A percentile compares a stretch with the other conserved stretches of the same genome.
Evolutionary conservation across 768 basidiomycete species (phyloP).

Genomic region (Lyophyllum semitale): DNA sequence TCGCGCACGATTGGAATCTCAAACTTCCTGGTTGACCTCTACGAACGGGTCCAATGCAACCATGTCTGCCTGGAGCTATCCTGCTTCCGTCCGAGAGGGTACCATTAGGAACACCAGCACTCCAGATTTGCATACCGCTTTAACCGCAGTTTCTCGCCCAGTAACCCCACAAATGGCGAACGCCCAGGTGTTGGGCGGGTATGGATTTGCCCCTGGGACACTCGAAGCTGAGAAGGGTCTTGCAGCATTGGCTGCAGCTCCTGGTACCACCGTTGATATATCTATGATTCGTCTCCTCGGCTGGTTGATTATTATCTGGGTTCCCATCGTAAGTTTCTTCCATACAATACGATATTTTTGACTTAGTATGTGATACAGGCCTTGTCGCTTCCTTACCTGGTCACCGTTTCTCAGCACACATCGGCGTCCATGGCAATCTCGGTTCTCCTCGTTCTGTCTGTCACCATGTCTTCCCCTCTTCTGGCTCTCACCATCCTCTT

Average conservation of each 20-base stretch:
- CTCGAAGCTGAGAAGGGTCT: conserved; percentile 57
- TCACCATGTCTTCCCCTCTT: conserved; percentile 70
- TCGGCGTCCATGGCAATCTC: conserved; percentile 39
- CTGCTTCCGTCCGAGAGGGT: conserved; percentile 43
- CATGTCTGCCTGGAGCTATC: conserved; percentile 70
- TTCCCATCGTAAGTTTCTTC: conserved; percentile 57
- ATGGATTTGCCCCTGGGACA: conserved; percentile 55
- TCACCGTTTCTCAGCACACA: conserved; percentile 40
- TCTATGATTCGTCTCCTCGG: conserved; percentile 54
- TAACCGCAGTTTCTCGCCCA: conserved; percentile 45
- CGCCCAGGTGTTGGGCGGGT: conserved; percentile 68
- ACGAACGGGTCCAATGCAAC: conserved; percentile 58
- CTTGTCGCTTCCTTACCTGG: conserved; percentile 65
- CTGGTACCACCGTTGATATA: conserved; percentile 53
- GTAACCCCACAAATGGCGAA: conserved; percentile 55
- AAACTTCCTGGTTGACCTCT: conserved; percentile 76
- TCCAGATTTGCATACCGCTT: conserved; percentile 43
- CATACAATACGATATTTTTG: neutral
- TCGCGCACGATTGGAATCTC: conserved; percentile 59
- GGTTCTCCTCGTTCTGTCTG: conserved; percentile 59
- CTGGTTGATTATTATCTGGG: conserved; percentile 71
- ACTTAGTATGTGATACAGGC: conserved; percentile 35
- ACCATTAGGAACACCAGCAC: conserved; percentile 36
- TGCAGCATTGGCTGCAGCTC: conserved; percentile 42
- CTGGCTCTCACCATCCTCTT: conserved; percentile 62